Base-by-base conservation (phyloP, 306 rosid genomes). In the Cucumis hystrix region DNA sequence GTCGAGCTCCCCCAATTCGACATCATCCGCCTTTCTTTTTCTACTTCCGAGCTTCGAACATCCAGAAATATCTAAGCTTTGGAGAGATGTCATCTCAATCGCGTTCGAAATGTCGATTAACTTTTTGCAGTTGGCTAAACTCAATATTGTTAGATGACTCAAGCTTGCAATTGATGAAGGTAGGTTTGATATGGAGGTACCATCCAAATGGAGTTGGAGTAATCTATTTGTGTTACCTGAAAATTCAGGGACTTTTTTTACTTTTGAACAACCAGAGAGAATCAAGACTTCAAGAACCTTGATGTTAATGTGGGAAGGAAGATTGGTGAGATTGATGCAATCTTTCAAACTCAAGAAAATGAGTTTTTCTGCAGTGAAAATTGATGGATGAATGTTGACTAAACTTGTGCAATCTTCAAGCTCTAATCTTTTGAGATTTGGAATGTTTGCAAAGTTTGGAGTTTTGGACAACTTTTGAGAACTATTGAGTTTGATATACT, bases 331-430 rank as follows among this genome's bases (percentile, higher is more conserved):
- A 33, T 62, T 55, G 21, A 8, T 51, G 63, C 83, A 75, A 21
- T 25, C 52, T 43, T 47, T 66, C 20, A 57, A 28, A 15, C 28
- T 30, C 8, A 76, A 28, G 35, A 57, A 4, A 1, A 10, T 18
- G 13, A 81, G 83, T 52, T 74, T 57, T 15, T 80, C 59, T 39
- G 72, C 52, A 6, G 7, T 8, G 33, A 49, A 61, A 41, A 80
- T 66, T n/a, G 83, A 75, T 56, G 77, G 79, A 49, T 80, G 77
- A 55, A 80, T 76, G 17, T 41, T n/a, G 69, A 66, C 62, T 58
- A 80, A 57, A 41, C 30, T 66, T 6, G 45, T 80, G 25, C 83
- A 80, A 33, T 77, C 77, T 75, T 75, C 63, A 43, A 80, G 71
- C 21, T 15, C 20, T 43, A 80, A 45, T 8, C 16, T 23, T 52